phyloP scores from a whole-genome alignment of 1,284 basidiomycete genomes.

The Malassezia dermatis region DNA sequence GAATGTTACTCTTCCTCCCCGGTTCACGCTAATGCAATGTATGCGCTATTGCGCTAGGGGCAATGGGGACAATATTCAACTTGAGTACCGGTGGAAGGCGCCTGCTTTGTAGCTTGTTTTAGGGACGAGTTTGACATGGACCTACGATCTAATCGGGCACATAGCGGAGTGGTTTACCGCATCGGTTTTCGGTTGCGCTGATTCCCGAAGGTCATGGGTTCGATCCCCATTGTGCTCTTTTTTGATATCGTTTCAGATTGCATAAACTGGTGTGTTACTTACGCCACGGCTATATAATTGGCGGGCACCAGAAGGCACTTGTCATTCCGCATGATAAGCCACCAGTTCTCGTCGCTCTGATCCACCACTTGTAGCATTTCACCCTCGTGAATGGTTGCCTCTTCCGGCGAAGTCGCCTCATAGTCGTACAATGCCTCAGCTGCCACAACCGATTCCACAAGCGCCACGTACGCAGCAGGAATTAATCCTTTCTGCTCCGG shows the following conservation, averaged over 20 bases:
- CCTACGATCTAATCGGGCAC: constrained; percentile 10
- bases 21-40: constrained; percentile 4
- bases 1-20: background rate
- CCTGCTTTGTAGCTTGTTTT: background rate
- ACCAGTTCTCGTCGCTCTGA: constrained; percentile 42
- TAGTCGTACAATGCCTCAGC: constrained; percentile 46
- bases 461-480: constrained; percentile 64
- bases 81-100: constrained; percentile 1
- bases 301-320: constrained; percentile 41
- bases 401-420: constrained; percentile 34
- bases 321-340: constrained; percentile 33
- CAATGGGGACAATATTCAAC: background rate
- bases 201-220: constrained; percentile 24
- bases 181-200: constrained; percentile 19
- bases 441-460: constrained; percentile 25
- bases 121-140: background rate
- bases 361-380: constrained; percentile 40
- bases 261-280: no score
- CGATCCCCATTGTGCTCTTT: constrained; percentile 22
- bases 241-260: no score
- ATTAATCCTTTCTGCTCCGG: constrained; percentile 68
- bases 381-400: constrained; percentile 34
- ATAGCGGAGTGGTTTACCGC: constrained; percentile 24
- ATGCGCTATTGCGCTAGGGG: constrained; percentile 4
- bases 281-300: constrained; percentile 38